A percentile compares a stretch with the other conserved stretches of the same genome.
These are phyloP conservation scores for Penicillium sp. DNA, from an alignment of 2,329 filamentous ascomycete genomes.

Conservation along the genomic window DNA sequence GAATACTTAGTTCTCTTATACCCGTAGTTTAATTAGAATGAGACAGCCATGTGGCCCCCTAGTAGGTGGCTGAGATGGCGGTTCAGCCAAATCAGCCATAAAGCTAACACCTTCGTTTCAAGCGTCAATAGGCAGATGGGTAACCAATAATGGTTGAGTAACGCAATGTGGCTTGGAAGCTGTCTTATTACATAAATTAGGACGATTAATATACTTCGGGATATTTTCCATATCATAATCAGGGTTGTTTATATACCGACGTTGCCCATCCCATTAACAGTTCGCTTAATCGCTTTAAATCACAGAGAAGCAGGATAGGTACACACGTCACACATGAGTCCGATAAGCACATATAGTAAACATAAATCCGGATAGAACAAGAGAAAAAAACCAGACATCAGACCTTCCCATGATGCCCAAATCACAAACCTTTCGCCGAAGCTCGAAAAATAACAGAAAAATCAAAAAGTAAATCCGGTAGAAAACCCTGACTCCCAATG, in stretches of 20 bases:
- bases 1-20: not conserved
- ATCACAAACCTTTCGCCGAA: slow-evolving; percentile 18
- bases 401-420: slow-evolving; percentile 19
- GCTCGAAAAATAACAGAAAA: slow-evolving; percentile 8
- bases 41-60: not conserved
- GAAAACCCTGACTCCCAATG: slow-evolving; percentile 16
- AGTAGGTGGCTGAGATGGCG: not conserved
- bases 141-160: not conserved
- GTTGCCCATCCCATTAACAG: slow-evolving; percentile 17
- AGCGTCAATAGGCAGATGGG: not conserved
- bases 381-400: slow-evolving; percentile 8
- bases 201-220: not conserved
- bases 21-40: not conserved
- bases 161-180: not conserved
- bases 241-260: slow-evolving; percentile 23
- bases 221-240: slow-evolving; percentile 4
- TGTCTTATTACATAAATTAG: not conserved
- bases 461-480: slow-evolving; percentile 8
- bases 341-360: slow-evolving; percentile 15
- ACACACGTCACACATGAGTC: slow-evolving; percentile 29
- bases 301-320: slow-evolving; percentile 18
- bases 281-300: slow-evolving; percentile 22
- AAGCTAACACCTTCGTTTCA: not conserved
- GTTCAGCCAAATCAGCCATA: not conserved
- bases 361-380: slow-evolving; percentile 8